These are phyloP conservation scores for Pseudotsuga menziesii DNA, from an alignment of 75 land plant genomes.

Conservation along the genomic window DNA sequence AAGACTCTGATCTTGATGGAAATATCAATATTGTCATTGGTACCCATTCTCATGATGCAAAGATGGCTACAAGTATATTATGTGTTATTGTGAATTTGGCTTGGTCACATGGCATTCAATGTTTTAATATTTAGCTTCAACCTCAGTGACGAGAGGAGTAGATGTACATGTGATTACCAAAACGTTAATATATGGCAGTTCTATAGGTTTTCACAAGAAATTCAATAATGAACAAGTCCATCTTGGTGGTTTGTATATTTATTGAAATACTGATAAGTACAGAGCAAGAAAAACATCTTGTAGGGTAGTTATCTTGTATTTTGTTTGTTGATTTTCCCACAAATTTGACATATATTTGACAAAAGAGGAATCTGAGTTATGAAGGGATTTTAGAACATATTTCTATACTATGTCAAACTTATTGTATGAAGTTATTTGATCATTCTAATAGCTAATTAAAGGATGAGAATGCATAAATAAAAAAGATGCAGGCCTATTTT, in stretches of 20 bases:
- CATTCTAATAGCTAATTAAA: background rate
- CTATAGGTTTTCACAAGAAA: background rate
- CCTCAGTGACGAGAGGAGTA: background rate
- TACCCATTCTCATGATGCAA: background rate
- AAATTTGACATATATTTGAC: too few relatives aligned
- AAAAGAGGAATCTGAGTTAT: background rate
- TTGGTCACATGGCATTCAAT: background rate
- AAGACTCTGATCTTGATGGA: background rate
- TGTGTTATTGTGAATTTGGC: background rate
- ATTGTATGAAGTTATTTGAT: background rate
- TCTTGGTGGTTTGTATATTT: too few relatives aligned
- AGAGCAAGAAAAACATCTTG: background rate
- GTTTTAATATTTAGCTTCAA: background rate
- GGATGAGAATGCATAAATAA: background rate
- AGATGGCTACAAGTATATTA: background rate
- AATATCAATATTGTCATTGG: background rate
- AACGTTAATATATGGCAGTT: background rate
- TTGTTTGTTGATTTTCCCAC: too few relatives aligned
- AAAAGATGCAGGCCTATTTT: background rate
- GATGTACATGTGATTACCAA: background rate
- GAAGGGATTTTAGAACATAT: background rate
- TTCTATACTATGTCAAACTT: background rate
- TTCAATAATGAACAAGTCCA: background rate
- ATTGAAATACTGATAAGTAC: too few relatives aligned
- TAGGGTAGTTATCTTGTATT: background rate